Evolutionary conservation across 345 rosid genomes (phyloP), one percentile per base, ranked within the genome.

Genomic region (Noccaea caerulescens): DNA sequence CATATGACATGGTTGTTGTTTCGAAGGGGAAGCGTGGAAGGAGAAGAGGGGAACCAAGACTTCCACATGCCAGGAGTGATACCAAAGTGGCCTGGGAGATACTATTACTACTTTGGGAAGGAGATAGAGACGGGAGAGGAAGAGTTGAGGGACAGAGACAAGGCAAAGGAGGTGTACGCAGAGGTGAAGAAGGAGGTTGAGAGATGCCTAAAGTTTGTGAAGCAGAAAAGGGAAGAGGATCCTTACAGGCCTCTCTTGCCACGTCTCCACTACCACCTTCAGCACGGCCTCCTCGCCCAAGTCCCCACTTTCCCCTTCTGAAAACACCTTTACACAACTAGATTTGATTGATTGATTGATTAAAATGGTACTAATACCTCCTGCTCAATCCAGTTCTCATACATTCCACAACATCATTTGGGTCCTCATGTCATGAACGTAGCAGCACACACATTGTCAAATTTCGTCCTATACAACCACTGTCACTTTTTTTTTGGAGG

Each of bases 41-140:
- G 93, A 36, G 95, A 88, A 68, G 85, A 87, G 43, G 86, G 82
- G 52, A 82, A 85, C 68, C 96, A 88, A 76, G 83, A 71, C 45
- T 52, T 82, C 30, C 87, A 87, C 82, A 13, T 80, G n/a, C 93
- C 93, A 33, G 78, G 84, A 51, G 53, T 84, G 39, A 33, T 79
- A 71, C 98, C 98, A 37, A 93, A 86, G 68, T 63, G 84, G 69
- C 98, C 98, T 0, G 97, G 97, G 63, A 83, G 88, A 58, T 84
- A 85, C 69, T 93, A 93, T 78, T 90, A 70, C 64, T 79, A 80
- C 63, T 93, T 88, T 14, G 93, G 93, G 44, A 87, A 86, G 71
- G 90, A 82, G 61, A 87, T 93, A 32, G 76, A 84, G 63, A 90
- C 93, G 5, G 77, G 81, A 79, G 80, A 69, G 51, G 62, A 75